Conservation (phyloP, 768 basidiomycete species). For the Lentinula detonsa region DNA sequence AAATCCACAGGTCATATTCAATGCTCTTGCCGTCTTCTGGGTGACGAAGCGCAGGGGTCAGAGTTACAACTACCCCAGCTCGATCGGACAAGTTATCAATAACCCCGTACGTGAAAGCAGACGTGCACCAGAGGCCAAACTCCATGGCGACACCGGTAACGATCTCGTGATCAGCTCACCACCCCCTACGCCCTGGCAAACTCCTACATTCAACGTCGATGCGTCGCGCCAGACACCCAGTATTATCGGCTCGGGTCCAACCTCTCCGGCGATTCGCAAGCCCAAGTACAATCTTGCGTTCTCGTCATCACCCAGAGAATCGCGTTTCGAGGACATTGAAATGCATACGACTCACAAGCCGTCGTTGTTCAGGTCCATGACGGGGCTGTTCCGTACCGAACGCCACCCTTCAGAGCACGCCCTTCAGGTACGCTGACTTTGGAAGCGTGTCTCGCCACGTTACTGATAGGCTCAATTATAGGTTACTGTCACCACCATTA, state of each 20-base stretch:
- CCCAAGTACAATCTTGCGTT: not conserved
- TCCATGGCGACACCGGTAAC: not conserved
- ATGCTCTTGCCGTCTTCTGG: slow-evolving; percentile 2
- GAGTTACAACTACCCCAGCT: not conserved
- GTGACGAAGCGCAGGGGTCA: not conserved
- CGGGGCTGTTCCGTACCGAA: not conserved
- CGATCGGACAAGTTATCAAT: not conserved
- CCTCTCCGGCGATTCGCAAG: not conserved
- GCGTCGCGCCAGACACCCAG: not conserved
- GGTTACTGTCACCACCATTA: not conserved
- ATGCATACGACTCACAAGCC: not conserved
- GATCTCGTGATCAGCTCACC: not conserved
- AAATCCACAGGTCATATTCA: not conserved
- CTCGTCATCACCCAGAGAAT: not conserved
- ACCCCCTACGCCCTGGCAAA: not conserved
- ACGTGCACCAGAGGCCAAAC: not conserved
- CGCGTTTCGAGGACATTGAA: not conserved
- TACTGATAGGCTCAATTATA: not conserved
- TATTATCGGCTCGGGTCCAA: not conserved
- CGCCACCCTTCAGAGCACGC: not conserved
- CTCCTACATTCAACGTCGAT: not conserved
- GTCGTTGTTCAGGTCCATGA: not conserved
- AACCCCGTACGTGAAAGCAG: not conserved
- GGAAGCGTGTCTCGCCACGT: too few relatives aligned
- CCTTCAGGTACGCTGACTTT: not conserved